phyloP scores from a whole-genome alignment of 768 basidiomycete species.

The Tubosaeta sp. region DNA sequence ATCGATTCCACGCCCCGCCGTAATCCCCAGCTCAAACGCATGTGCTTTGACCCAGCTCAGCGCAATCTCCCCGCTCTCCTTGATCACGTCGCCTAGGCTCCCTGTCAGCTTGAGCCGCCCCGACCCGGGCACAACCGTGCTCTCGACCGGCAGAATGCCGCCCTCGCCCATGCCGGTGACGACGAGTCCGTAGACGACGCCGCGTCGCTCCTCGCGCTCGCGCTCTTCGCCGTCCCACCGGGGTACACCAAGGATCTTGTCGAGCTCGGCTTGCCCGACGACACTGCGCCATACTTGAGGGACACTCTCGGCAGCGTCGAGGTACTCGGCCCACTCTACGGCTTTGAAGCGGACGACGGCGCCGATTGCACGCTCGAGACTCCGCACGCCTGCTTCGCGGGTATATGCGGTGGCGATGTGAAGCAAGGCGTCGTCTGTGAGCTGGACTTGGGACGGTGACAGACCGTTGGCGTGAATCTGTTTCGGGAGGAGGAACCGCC shows the following conservation, averaged over 20 bases:
- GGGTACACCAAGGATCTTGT: conserved; percentile 76
- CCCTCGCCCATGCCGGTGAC: conserved; percentile 89
- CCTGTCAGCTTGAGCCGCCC: conserved; percentile 79
- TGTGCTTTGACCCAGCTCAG: conserved; percentile 90
- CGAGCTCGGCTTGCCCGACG: conserved; percentile 70
- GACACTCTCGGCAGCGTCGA: conserved; percentile 26
- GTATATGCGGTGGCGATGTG: conserved; percentile 79
- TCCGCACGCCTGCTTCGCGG: conserved; percentile 89
- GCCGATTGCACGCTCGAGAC: conserved; percentile 82
- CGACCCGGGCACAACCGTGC: conserved; percentile 68
- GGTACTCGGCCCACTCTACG: conserved; percentile 80
- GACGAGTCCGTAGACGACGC: conserved; percentile 81
- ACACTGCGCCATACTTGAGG: conserved; percentile 48
- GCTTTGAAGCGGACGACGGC: conserved; percentile 89
- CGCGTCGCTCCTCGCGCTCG: conserved; percentile 67
- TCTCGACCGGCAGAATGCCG: conserved; percentile 82
- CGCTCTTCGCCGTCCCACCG: conserved; percentile 77
- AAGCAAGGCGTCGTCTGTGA: conserved; percentile 68
- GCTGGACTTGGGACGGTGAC: conserved; percentile 49
- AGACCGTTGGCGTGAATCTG: conserved; percentile 80
- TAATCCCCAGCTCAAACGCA: conserved; percentile 76
- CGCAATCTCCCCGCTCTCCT: conserved; percentile 86
- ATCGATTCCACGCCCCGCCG: conserved; percentile 62
- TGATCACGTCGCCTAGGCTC: conserved; percentile 85
- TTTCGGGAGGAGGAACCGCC: conserved; percentile 84